These are phyloP conservation scores for Tricladium varicosporioides DNA, from an alignment of 2,329 filamentous ascomycete genomes.

Conservation along the genomic window DNA sequence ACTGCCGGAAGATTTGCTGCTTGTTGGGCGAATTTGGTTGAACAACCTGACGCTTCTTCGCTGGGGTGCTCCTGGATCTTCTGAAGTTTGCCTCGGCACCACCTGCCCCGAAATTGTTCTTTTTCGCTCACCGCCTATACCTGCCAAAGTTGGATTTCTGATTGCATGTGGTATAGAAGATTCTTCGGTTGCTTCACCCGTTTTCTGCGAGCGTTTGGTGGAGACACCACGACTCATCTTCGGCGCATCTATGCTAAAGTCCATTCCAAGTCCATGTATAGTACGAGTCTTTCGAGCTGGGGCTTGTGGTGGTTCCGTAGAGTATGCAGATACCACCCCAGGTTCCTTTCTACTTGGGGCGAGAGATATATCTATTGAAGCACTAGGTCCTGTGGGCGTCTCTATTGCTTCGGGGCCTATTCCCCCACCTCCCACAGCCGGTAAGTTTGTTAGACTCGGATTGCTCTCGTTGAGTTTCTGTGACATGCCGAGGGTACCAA, in stretches of 20 bases:
- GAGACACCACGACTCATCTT: slow-evolving; percentile 35
- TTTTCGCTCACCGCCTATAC: slow-evolving; percentile 65
- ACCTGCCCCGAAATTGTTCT: slow-evolving; percentile 87
- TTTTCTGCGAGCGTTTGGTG: slow-evolving; percentile 32
- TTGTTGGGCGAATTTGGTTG: slow-evolving; percentile 64
- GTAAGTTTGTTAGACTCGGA: slow-evolving; percentile 34
- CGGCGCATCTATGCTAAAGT: slow-evolving; percentile 34
- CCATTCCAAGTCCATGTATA: slow-evolving; percentile 34
- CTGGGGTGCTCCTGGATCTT: slow-evolving; percentile 62
- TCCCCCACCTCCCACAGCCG: slow-evolving; percentile 29
- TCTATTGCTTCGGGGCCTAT: slow-evolving; percentile 57
- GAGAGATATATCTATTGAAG: slow-evolving; percentile 35
- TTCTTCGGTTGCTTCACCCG: slow-evolving; percentile 30
- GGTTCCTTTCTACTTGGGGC: slow-evolving; percentile 30
- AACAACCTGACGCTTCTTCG: slow-evolving; percentile 73
- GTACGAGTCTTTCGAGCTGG: slow-evolving; percentile 39
- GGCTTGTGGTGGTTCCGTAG: slow-evolving; percentile 46
- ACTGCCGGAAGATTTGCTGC: slow-evolving; percentile 34
- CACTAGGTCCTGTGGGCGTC: slow-evolving; percentile 56
- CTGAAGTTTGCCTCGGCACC: slow-evolving; percentile 50
- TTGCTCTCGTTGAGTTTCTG: slow-evolving; percentile 37
- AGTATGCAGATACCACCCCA: slow-evolving; percentile 27
- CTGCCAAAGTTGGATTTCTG: slow-evolving; percentile 23
- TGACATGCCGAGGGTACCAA: slow-evolving; percentile 30
- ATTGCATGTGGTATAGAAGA: slow-evolving; percentile 26